Base-by-base conservation (phyloP, 352 stramenopile species). In the Phytophthora constricta region DNA sequence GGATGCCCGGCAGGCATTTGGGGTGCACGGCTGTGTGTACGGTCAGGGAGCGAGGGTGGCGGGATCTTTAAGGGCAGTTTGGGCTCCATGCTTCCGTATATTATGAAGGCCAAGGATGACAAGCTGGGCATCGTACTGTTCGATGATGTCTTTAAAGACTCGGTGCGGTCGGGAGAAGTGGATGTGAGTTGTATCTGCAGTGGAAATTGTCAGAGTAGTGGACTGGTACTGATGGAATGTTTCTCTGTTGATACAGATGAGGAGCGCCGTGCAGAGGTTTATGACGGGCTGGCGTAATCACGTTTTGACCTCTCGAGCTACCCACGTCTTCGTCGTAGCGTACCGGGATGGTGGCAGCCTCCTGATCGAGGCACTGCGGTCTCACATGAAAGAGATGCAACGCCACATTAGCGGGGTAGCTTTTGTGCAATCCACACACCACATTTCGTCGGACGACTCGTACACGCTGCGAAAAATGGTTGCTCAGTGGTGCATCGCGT, bases 61-160 rank as follows among this genome's bases (percentile, higher is more conserved):
- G 83, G 83, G n/a, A 90, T 91, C 57, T 86, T 87, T 43, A 89
- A 90, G 51, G 83, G 83, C 48, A 89, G 80, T 68, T 70, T 91
- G 23, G 83, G 83, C 3, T 90, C 80, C 19, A 91, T 91, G 83
- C 66, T 91, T 48, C 83, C 83, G n/a, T 91, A 89, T 72, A 76
- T 90, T 52, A 74, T 84, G 57, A 88, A 88, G 59, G 79, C 80
- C n/a, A 89, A 87, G 53, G 81, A 90, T 43, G 83, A 90, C 66
- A 87, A 90, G 48, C 71, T 89, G 9, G 83, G 80, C 23, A 81
- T 91, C 31, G 72, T 91, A 25, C 58, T 91, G 26, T 91, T 76
- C 62, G 83, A 91, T 68, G 77, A 90, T 51, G 60, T 91, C 22
- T 90, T 90, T 57, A 82, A 84, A 48, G 79, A 85, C 48, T 85